Percentiles rank a stretch among this genome's conserved stretches.
Evolutionary conservation across 228 moss, liverwort and hornwort genomes (phyloP).

Genomic region (Sphagnum fallax): DNA sequence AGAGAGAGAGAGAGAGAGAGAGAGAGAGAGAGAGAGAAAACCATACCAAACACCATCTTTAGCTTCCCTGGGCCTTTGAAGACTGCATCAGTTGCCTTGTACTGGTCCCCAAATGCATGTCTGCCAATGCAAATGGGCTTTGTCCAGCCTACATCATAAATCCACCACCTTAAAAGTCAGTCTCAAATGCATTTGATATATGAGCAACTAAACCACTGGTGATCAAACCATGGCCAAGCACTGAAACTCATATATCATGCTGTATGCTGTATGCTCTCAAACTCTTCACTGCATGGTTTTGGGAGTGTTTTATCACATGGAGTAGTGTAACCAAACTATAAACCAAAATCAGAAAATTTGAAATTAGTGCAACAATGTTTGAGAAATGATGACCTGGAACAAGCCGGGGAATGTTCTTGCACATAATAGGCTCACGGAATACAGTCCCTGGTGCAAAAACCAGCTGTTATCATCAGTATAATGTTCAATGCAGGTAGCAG

Average conservation of each 20-base stretch:
- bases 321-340: too few relatives aligned
- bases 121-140: slow-evolving; percentile 90
- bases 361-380: too few relatives aligned
- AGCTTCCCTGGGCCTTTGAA: slow-evolving; percentile 79
- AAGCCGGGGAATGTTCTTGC: slow-evolving; percentile 78
- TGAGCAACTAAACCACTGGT: too few relatives aligned
- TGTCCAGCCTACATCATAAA: slow-evolving; percentile 56
- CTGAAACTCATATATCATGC: too few relatives aligned
- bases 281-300: too few relatives aligned
- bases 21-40: neutral
- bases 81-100: slow-evolving; percentile 82
- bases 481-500: too few relatives aligned
- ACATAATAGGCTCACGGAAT: slow-evolving; percentile 86
- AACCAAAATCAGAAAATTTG: too few relatives aligned
- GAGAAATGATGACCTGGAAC: slow-evolving; percentile 30
- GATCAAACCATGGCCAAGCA: too few relatives aligned
- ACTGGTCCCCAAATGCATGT: slow-evolving; percentile 92
- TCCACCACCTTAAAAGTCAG: neutral
- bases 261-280: too few relatives aligned
- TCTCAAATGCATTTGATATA: too few relatives aligned
- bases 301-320: too few relatives aligned
- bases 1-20: neutral
- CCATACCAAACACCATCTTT: slow-evolving; percentile 71
- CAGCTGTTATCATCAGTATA: too few relatives aligned
- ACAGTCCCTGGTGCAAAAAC: slow-evolving; percentile 45